phyloP scores from a whole-genome alignment of 108 stramenopile genomes.

The Chaetoceros muelleri region DNA sequence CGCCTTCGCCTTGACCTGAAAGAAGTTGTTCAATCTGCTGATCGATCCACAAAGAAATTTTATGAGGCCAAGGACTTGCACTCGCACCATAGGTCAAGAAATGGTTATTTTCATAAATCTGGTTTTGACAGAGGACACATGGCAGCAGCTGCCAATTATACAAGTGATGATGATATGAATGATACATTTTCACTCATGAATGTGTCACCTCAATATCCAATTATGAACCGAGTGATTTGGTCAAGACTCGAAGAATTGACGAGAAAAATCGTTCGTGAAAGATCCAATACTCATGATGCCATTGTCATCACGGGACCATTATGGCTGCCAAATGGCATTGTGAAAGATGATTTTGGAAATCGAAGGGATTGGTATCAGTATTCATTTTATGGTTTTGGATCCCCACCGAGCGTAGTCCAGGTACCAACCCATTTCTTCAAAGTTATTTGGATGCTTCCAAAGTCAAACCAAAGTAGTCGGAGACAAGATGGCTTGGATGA shows the following conservation, averaged over 20 bases:
- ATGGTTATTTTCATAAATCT: constrained; percentile 47
- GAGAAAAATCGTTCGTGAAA: constrained; percentile 14
- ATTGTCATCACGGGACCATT: constrained; percentile 71
- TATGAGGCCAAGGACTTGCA: constrained; percentile 42
- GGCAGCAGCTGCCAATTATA: constrained; percentile 65
- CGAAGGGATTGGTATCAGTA: constrained; percentile 29
- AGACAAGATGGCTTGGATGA: background rate
- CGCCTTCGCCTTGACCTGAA: constrained; percentile 6
- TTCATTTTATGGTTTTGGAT: constrained; percentile 43
- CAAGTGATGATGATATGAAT: constrained; percentile 9
- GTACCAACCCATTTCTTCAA: constrained; percentile 87
- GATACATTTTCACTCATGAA: constrained; percentile 66
- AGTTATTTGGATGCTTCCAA: constrained; percentile 50
- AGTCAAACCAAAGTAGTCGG: too few relatives aligned
- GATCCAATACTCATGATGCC: constrained; percentile 17
- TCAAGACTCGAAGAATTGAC: constrained; percentile 39
- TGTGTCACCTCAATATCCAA: constrained; percentile 48
- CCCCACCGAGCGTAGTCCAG: constrained; percentile 50
- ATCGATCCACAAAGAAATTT: constrained; percentile 34
- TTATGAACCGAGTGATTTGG: constrained; percentile 57
- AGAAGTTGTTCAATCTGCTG: constrained; percentile 5
- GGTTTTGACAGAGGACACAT: constrained; percentile 83
- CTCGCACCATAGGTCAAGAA: constrained; percentile 39
- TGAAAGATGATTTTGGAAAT: background rate
- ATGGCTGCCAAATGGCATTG: constrained; percentile 45